Evolutionary conservation across 169 alveolate species (phyloP), one percentile per base, ranked within the genome.

Genomic region (Besnoitia besnoiti): DNA sequence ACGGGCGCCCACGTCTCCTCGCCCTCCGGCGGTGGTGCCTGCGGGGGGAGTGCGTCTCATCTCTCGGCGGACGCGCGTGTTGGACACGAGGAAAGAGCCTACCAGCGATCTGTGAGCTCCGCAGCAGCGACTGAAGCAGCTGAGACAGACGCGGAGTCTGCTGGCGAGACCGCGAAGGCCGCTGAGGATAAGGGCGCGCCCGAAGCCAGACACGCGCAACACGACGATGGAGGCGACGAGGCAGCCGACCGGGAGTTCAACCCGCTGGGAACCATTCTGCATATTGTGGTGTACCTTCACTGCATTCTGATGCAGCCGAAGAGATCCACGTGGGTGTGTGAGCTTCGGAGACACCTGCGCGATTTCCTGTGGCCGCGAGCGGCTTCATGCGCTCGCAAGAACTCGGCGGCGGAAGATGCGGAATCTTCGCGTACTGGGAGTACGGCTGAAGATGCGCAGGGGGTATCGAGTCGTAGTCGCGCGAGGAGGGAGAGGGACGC

Each of bases 181-280:
- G 12, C 30, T 21, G 67, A 55, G 67, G 33, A 21, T 19, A 21
- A 55, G 67, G 67, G 24, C 33, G 27, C 67, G n/a, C 67, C 27
- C 67, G 30, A 5, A 16, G 12, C 67, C 67, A 21, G 67, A 55
- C n/a, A 16, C 59, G 59, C 67, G 12, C 24, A n/a, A n/a, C n/a
- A n/a, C n/a, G n/a, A n/a, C n/a, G 67, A n/a, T n/a, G 67, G 24
- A 55, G 67, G 24, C 67, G 67, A 5, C 67, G 67, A 5, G 7
- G n/a, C 33, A 5, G 67, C 12, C 30, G 67, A 1, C 33, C 67
- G 67, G 67, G 33, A 21, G 67, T 73, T 73, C 82, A 19, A 37
- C 82, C 82, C 82, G 27, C 87, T 77, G 14, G 50, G 37, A 37
- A 77, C 24, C 21, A 55, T 77, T 2, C 87, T 77, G 33, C 87